These are phyloP conservation scores for Aspergillus cavernicola DNA, from an alignment of 495 filamentous ascomycete genomes.

Conservation along the genomic window DNA sequence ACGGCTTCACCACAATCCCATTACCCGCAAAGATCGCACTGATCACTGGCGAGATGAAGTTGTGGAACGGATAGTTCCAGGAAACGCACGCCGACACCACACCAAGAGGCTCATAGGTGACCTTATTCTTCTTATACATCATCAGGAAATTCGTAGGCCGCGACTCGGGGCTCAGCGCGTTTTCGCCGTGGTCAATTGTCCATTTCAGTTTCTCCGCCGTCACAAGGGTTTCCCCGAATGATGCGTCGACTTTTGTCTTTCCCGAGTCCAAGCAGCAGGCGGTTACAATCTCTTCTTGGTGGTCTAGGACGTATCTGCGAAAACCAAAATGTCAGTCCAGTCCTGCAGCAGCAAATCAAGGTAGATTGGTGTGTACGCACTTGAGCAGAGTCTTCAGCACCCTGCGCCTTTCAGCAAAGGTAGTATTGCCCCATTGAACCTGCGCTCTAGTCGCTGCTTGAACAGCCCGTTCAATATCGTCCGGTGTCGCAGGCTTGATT, in stretches of 20 bases:
- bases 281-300: conserved; percentile 82
- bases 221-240: conserved; percentile 90
- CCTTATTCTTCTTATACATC: conserved; percentile 92
- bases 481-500: conserved; percentile 72
- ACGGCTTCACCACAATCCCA: conserved; percentile 84
- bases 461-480: conserved; percentile 78
- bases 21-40: conserved; percentile 91
- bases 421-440: conserved; percentile 72
- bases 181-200: conserved; percentile 90
- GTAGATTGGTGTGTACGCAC: conserved; percentile 33
- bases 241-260: conserved; percentile 91
- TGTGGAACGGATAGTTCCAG: conserved; percentile 98
- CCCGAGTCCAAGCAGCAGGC: conserved; percentile 93
- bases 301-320: conserved; percentile 69
- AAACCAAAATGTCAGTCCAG: background rate
- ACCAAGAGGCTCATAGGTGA: conserved; percentile 87
- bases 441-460: conserved; percentile 72
- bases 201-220: conserved; percentile 91
- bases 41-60: conserved; percentile 87
- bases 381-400: conserved; percentile 80
- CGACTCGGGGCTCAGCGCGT: conserved; percentile 64
- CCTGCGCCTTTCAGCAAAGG: conserved; percentile 70
- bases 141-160: conserved; percentile 85
- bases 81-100: conserved; percentile 89
- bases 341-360: background rate